Evolutionary conservation across 192 early-diverging fungal species (phyloP).

Genomic region (Linnemannia exigua): DNA sequence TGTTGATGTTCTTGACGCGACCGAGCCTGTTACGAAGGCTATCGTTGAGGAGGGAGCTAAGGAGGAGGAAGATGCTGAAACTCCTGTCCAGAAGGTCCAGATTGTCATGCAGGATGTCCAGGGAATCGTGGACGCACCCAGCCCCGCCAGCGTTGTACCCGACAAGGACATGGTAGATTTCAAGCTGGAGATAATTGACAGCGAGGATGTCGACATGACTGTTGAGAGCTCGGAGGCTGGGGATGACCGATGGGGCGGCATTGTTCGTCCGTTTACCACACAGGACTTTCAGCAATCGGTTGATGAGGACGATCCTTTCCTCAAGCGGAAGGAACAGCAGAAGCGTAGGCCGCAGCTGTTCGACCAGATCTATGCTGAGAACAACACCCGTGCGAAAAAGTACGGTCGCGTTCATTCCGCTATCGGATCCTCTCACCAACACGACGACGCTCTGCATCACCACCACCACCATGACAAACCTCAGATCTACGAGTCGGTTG

Average conservation of each 20-base stretch:
- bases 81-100: not conserved
- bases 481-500: constrained; percentile 46
- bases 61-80: constrained; percentile 15
- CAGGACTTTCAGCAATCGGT: constrained; percentile 25
- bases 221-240: not conserved
- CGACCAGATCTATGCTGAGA: constrained; percentile 59
- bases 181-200: constrained; percentile 29
- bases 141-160: constrained; percentile 27
- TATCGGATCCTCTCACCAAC: constrained; percentile 29
- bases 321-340: constrained; percentile 34
- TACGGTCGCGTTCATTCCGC: constrained; percentile 56
- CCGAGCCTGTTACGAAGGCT: not conserved
- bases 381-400: constrained; percentile 51
- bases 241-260: constrained; percentile 14
- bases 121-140: constrained; percentile 17
- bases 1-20: constrained; percentile 10
- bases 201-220: constrained; percentile 23
- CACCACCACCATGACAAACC: constrained; percentile 40
- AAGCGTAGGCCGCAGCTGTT: constrained; percentile 59
- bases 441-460: constrained; percentile 34
- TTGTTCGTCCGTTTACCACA: constrained; percentile 21
- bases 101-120: not conserved
- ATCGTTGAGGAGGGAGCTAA: not conserved
- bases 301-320: constrained; percentile 42
- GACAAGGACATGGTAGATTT: constrained; percentile 39